Percentiles rank a stretch among this genome's conserved stretches.
Evolutionary conservation across 805 yeast genomes (phyloP).

Genomic region (Metschnikowia lochheadii): DNA sequence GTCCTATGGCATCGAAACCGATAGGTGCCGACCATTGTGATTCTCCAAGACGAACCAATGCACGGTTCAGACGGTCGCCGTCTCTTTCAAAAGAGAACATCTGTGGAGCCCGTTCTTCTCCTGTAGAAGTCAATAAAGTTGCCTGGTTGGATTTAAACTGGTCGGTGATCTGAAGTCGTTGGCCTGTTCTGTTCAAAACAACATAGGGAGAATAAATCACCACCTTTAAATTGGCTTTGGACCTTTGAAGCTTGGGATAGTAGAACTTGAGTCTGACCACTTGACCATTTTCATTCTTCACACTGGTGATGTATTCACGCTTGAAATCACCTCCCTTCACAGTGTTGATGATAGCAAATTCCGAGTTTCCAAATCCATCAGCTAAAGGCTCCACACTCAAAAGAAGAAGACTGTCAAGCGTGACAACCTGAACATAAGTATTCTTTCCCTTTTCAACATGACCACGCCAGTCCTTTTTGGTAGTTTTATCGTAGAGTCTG

Average conservation of each 20-base stretch:
- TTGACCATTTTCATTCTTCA: conserved; percentile 65
- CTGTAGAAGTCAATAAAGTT: conserved; percentile 6
- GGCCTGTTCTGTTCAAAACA: conserved; percentile 75
- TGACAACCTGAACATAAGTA: conserved; percentile 77
- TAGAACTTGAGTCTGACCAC: conserved; percentile 57
- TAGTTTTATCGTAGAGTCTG: conserved; percentile 70
- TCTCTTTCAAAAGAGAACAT: conserved; percentile 80
- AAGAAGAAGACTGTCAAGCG: conserved; percentile 64
- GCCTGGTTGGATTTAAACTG: conserved; percentile 39
- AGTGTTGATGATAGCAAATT: conserved; percentile 69
- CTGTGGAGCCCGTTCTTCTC: conserved; percentile 44
- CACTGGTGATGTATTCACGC: conserved; percentile 48
- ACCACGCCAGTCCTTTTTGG: conserved; percentile 64
- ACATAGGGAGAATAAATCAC: conserved; percentile 82
- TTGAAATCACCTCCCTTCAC: conserved; percentile 51
- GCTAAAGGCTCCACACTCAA: conserved; percentile 64
- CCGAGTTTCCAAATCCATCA: conserved; percentile 60
- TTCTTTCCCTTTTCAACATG: conserved; percentile 58
- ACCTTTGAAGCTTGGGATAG: conserved; percentile 50
- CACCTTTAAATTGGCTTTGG: conserved; percentile 59
- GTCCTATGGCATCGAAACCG: conserved; percentile 89
- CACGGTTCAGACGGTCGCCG: conserved; percentile 59
- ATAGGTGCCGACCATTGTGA: conserved; percentile 70
- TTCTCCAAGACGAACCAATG: conserved; percentile 59
- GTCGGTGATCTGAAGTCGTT: conserved; percentile 53